A percentile compares a stretch with the other conserved stretches of the same genome.
Evolutionary conservation across 1,284 basidiomycete genomes (phyloP).

Genomic region (Stygiomarasmius scandens): DNA sequence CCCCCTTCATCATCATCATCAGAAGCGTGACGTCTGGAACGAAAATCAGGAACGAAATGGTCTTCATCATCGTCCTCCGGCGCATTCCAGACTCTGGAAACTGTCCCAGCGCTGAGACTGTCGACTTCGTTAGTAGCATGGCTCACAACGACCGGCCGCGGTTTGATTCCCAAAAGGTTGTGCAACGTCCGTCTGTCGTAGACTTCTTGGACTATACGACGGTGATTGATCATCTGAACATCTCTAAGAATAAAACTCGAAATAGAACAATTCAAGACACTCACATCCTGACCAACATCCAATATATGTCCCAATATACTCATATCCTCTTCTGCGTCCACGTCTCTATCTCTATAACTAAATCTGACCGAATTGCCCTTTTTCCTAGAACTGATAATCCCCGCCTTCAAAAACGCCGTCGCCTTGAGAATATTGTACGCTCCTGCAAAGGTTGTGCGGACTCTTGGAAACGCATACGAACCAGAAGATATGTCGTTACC

Average conservation of each 20-base stretch:
- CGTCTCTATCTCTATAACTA: slow-evolving; percentile 23
- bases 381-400: slow-evolving; percentile 57
- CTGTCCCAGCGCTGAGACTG: not conserved
- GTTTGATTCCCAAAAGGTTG: slow-evolving; percentile 55
- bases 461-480: slow-evolving; percentile 83
- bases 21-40: not conserved
- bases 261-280: slow-evolving; percentile 25
- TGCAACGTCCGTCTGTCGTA: slow-evolving; percentile 69
- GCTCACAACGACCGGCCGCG: slow-evolving; percentile 29
- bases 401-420: slow-evolving; percentile 56
- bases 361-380: slow-evolving; percentile 50
- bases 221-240: slow-evolving; percentile 73
- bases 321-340: slow-evolving; percentile 62
- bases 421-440: slow-evolving; percentile 85
- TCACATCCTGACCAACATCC: slow-evolving; percentile 82
- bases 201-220: slow-evolving; percentile 69
- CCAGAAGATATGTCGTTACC: slow-evolving; percentile 93
- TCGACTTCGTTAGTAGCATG: slow-evolving; percentile 1
- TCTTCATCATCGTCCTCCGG: not conserved
- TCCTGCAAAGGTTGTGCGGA: slow-evolving; percentile 83
- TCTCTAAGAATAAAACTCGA: slow-evolving; percentile 17
- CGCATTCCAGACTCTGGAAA: not conserved
- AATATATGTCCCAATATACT: slow-evolving; percentile 83
- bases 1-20: not conserved
- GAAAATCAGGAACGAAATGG: not conserved